Conservation (phyloP, 176 grass and related monocot species). For the Musa itinerans region DNA sequence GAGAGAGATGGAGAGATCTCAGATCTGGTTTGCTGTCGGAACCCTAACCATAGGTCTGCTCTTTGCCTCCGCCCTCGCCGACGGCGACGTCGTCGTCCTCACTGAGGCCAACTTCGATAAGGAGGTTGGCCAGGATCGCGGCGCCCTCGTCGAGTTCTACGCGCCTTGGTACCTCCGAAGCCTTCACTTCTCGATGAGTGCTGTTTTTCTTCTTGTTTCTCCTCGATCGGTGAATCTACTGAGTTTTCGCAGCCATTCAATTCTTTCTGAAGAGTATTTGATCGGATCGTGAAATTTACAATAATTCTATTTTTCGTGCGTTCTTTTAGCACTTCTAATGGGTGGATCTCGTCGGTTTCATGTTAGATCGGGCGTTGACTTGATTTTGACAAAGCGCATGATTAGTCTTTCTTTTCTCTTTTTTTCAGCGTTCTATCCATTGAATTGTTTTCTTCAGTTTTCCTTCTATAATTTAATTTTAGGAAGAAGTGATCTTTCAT, state of each 20-base stretch:
- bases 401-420: too few species aligned
- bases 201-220: not conserved
- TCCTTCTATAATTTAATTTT: too few species aligned
- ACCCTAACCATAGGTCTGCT: constrained; percentile 33
- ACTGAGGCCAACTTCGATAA: constrained; percentile 78
- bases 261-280: not conserved
- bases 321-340: not conserved
- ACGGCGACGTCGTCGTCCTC: constrained; percentile 59
- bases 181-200: not conserved
- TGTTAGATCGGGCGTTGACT: not conserved
- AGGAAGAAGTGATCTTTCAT: too few species aligned
- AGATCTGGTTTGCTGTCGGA: constrained; percentile 41
- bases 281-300: not conserved
- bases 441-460: too few species aligned
- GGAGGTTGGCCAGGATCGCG: constrained; percentile 88
- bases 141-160: constrained; percentile 85
- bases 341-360: not conserved
- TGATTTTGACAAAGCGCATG: not conserved
- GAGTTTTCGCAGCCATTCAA: not conserved
- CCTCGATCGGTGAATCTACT: not conserved
- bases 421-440: too few species aligned
- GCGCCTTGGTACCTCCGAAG: constrained; percentile 46
- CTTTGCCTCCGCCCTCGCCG: constrained; percentile 25
- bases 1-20: constrained; percentile 24
- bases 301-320: too few species aligned